Conservation (phyloP, 306 rosid species). For the Sphenostylis stenocarpa region DNA sequence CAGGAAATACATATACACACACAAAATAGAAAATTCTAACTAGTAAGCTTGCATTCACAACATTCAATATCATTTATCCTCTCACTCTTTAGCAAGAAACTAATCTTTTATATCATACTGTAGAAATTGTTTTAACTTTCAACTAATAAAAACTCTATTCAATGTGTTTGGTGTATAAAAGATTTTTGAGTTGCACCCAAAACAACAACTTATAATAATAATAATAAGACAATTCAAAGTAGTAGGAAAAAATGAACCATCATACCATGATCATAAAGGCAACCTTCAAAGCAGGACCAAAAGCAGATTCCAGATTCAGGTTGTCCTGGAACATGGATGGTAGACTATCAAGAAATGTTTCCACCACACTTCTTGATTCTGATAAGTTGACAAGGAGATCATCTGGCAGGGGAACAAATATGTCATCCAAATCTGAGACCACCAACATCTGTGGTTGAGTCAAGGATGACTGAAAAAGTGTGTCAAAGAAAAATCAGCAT, state of each 20-base stretch:
- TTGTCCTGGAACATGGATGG: constrained; percentile 96
- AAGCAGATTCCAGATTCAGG: constrained; percentile 88
- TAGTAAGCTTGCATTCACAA: constrained; percentile 10
- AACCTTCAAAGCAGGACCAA: constrained; percentile 95
- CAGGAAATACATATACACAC: too few species aligned
- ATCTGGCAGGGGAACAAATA: constrained; percentile 96
- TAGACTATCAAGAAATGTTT: constrained; percentile 87
- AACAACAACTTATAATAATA: not conserved
- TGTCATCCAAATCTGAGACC: constrained; percentile 94
- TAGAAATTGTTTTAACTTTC: not conserved
- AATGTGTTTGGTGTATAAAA: not conserved
- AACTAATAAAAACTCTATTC: not conserved
- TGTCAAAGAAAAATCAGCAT: constrained; percentile 36
- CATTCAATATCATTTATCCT: not conserved
- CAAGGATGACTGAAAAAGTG: constrained; percentile 77
- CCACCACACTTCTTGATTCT: constrained; percentile 95
- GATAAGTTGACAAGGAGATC: constrained; percentile 98
- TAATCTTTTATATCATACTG: not conserved
- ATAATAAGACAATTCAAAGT: constrained; percentile 14
- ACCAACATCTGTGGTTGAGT: constrained; percentile 99
- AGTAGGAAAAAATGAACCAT: constrained; percentile 3
- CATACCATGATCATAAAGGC: constrained; percentile 91
- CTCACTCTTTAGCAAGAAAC: constrained; percentile 7
- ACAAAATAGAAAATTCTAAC: not conserved
- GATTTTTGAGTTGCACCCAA: not conserved